Percentiles rank a stretch among this genome's conserved stretches.
These are phyloP conservation scores for Candida silvicultrix DNA, from an alignment of 805 yeast species.

Conservation along the genomic window DNA sequence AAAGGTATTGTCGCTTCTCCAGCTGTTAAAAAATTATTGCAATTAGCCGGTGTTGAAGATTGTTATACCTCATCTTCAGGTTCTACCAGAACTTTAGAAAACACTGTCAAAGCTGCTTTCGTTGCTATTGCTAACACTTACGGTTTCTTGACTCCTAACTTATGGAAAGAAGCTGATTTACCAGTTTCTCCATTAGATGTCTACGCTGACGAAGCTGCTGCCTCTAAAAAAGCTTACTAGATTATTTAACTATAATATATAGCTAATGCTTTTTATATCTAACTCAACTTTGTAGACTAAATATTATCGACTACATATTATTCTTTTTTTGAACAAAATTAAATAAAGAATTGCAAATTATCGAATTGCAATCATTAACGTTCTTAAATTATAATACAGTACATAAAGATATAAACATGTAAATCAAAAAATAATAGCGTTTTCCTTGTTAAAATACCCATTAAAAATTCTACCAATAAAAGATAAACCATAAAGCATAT, in stretches of 20 bases:
- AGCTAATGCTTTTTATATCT: not conserved
- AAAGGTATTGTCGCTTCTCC: constrained; percentile 99
- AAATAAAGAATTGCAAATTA: no score
- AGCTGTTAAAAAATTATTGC: constrained; percentile 97
- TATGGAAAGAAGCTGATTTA: constrained; percentile 86
- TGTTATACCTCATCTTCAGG: constrained; percentile 98
- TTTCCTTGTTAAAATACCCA: no score
- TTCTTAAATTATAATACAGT: constrained; percentile 5
- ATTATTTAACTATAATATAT: constrained; percentile 18
- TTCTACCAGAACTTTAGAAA: constrained; percentile 99
- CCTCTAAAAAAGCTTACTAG: constrained; percentile 72
- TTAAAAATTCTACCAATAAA: not conserved
- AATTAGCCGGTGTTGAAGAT: constrained; percentile 99
- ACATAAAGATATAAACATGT: not conserved
- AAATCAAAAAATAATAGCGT: no score
- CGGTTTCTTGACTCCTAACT: constrained; percentile 99
- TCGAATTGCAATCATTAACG: constrained; percentile 2
- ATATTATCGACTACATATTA: no score
- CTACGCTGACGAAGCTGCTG: constrained; percentile 80
- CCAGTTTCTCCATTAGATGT: constrained; percentile 92
- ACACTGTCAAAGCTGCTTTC: constrained; percentile 99
- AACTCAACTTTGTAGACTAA: no score
- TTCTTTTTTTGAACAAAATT: no score
- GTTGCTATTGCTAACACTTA: constrained; percentile 99
- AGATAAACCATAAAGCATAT: no score